Base-by-base conservation (phyloP, 2,329 filamentous ascomycete genomes). In the Colletotrichum sp. region DNA sequence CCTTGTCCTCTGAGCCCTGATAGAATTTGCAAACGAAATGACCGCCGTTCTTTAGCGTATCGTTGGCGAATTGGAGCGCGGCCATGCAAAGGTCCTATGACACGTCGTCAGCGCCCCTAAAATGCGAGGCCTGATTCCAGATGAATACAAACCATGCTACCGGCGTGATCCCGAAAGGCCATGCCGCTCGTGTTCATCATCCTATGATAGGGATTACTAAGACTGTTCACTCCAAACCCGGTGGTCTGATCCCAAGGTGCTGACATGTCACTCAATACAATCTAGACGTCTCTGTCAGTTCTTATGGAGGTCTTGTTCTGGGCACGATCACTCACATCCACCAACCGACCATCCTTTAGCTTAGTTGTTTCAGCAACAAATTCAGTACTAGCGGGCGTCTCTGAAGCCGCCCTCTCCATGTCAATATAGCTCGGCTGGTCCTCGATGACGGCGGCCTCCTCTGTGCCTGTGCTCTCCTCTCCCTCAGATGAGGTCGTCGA, bases 191-290 rank as follows among this genome's bases (percentile, higher is more conserved):
- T 98, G 85, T 99, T 99, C 95, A 98, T 98, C 93, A 99, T 93
- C 97, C 97, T 99, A 90, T 86, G 84, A 92, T 97, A 97, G 77
- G 95, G 95, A 91, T 97, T 94, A 96, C 93, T 98, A 91, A 98
- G 90, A 88, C 93, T 98, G 87, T 91, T 95, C 87, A 94, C 93
- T 87, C 91, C 93, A 87, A 94, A 95, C 81, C 93, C 93, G 80
- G 89, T 88, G 67, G 90, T 94, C 87, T 94, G 94, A 80, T 92
- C 89, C 95, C 95, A 98, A 93, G 97, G 96, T 89, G 90, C 96
- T 91, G 93, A 99, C 97, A 99, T 99, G 90, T 99, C 97, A 91
- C 95, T 98, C 82, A 99, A 87, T 82, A 99, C 95, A 81, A 99
- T 91, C 89, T 91, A 76, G 33, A 62, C 24, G n/a, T 12, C 21